Evolutionary conservation across 1,284 basidiomycete species (phyloP).

Genomic region (Sanghuangporus baumii): DNA sequence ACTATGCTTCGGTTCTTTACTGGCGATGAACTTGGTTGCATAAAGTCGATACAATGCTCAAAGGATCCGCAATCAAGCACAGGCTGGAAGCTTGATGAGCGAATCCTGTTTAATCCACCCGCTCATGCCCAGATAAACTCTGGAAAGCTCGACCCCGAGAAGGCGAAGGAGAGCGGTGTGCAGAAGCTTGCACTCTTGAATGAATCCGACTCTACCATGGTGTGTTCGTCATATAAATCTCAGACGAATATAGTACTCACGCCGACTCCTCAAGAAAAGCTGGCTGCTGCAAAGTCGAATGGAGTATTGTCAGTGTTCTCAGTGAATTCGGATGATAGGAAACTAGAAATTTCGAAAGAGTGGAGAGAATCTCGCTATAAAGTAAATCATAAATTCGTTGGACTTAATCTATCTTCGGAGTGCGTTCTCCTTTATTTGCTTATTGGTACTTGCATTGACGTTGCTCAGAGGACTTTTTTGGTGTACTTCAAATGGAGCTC

Average conservation of each 20-base stretch:
- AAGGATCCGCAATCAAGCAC: constrained; percentile 18
- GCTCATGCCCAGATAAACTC: constrained; percentile 5
- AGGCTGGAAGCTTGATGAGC: constrained; percentile 27
- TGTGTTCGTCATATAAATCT: constrained; percentile 3
- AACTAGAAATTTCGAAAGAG: constrained; percentile 33
- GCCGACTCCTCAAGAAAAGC: constrained; percentile 36
- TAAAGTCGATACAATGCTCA: constrained; percentile 53
- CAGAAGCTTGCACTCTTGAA: constrained; percentile 31
- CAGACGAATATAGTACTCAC: constrained; percentile 11
- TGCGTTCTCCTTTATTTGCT: constrained; percentile 24
- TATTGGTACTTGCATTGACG: background rate
- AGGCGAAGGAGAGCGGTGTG: constrained; percentile 34
- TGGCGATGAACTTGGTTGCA: constrained; percentile 65
- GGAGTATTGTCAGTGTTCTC: constrained; percentile 43
- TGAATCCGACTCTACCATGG: constrained; percentile 22
- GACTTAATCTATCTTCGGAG: constrained; percentile 45
- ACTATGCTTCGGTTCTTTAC: constrained; percentile 60
- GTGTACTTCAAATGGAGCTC: constrained; percentile 17
- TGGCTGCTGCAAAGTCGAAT: constrained; percentile 56
- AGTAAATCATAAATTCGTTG: constrained; percentile 50
- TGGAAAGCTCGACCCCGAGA: background rate
- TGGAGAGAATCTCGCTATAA: constrained; percentile 65
- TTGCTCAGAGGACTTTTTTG: constrained; percentile 13
- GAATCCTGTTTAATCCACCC: constrained; percentile 32
- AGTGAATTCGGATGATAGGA: constrained; percentile 35